A percentile compares a stretch with the other conserved stretches of the same genome.
These are phyloP conservation scores for Solanum rostratum DNA, from an alignment of 257 asterid genomes.

Conservation along the genomic window DNA sequence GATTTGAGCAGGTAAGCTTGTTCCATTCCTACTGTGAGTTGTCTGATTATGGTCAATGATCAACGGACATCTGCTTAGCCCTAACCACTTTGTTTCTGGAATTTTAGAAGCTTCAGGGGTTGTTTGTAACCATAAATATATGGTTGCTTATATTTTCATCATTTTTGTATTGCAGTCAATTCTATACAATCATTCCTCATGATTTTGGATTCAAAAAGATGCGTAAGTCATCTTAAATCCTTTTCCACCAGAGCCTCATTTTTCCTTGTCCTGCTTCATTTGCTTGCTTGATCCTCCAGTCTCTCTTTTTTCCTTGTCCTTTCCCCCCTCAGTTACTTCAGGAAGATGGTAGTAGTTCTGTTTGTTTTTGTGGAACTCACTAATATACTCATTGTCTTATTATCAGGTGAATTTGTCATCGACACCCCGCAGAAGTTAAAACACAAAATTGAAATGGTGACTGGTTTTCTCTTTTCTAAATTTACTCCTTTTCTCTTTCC, in stretches of 20 bases:
- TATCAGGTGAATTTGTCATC: constrained; percentile 70
- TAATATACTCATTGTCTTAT: constrained; percentile 8
- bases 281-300: background rate
- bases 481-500: background rate
- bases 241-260: background rate
- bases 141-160: background rate
- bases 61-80: background rate
- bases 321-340: background rate
- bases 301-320: background rate
- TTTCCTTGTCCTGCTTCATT: background rate
- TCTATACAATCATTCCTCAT: constrained; percentile 86
- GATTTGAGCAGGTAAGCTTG: constrained; percentile 66
- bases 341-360: background rate
- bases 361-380: background rate
- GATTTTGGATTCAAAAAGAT: constrained; percentile 80
- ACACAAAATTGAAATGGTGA: constrained; percentile 83
- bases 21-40: background rate
- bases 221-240: constrained; percentile 45
- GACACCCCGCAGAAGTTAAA: constrained; percentile 90
- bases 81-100: background rate
- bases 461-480: constrained; percentile 3
- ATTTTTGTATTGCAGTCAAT: constrained; percentile 54
- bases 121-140: background rate
- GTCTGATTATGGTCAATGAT: background rate
- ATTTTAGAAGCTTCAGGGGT: background rate